Percentiles rank a stretch among this genome's conserved stretches.
phyloP scores from a whole-genome alignment of 345 rosid genomes.

The Sonneratia alba region DNA sequence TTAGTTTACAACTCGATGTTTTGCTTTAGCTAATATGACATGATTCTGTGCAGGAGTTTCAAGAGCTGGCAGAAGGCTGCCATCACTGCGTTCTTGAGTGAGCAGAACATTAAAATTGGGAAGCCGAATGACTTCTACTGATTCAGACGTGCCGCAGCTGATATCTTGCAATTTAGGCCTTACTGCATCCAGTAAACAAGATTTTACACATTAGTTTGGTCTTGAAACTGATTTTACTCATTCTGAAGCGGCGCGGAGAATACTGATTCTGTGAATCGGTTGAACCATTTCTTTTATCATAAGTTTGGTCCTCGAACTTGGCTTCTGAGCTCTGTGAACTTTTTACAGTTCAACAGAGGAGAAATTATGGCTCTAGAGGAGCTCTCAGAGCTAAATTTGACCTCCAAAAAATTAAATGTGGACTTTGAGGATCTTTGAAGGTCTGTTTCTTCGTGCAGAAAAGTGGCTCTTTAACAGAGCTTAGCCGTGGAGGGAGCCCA shows the following conservation, averaged over 20 bases:
- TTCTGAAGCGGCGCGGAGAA: too few relatives aligned
- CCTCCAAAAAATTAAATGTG: neutral
- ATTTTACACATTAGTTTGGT: neutral
- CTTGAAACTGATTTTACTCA: too few relatives aligned
- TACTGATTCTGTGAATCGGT: neutral
- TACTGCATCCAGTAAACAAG: neutral
- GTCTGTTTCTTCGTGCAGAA: neutral
- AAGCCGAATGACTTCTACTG: slow-evolving; percentile 48
- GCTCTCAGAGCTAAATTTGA: neutral
- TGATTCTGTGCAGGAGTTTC: slow-evolving; percentile 53
- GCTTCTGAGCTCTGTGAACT: neutral
- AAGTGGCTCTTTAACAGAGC: neutral
- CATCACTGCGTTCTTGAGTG: slow-evolving; percentile 47
- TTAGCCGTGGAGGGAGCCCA: neutral
- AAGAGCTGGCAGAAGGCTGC: slow-evolving; percentile 89
- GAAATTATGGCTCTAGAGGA: neutral
- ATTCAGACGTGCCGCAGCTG: neutral
- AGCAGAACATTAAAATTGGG: slow-evolving; percentile 51
- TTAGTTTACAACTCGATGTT: neutral
- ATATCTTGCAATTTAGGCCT: neutral
- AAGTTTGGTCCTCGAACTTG: neutral
- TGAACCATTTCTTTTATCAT: neutral
- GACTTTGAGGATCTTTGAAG: neutral
- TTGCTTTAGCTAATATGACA: neutral
- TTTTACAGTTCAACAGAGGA: neutral